Evolutionary conservation across 768 basidiomycete species (phyloP), one percentile per base, ranked within the genome.

Genomic region (Boletus rex-veris): DNA sequence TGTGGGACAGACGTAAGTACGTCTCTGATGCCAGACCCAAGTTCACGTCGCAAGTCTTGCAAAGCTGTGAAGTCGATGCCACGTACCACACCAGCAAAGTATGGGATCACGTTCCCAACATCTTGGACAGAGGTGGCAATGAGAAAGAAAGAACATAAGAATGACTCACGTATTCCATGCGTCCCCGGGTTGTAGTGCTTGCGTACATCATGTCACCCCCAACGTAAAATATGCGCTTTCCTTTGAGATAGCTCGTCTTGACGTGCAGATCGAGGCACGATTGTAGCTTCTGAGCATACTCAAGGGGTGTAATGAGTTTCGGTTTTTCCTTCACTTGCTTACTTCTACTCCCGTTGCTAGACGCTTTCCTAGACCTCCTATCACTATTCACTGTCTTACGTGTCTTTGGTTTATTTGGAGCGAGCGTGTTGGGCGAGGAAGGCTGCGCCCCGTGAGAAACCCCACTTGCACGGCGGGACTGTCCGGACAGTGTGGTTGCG

Each of bases 161-260:
- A 42, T 41, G n/a, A 73, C 84, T 61, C 71, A 88, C 86, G 36
- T 82, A 66, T 14, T 81, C 75, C 83, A 88, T 86, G 55, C 79
- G 75, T 15, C 73, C 74, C 42, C 77, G 77, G 4, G 85, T 88
- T 42, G 64, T 64, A 36, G 73, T 70, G 24, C 77, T 73, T 3
- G 84, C 84, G 52, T 72, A 75, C 24, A 64, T 72, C 74, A 78
- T 75, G 65, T 89, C 86, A 7, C 77, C 81, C 28, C 83, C 83
- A 35, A 73, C 68, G 60, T 83, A 86, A 62, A 80, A 82, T 31
- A 88, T 80, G 44, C 68, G 72, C 62, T 77, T 80, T 21, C 82
- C 83, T 43, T 71, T 69, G 19, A 88, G 72, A 60, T 78, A 80
- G 30, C 52, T 55, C 19, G 57, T 56, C 53, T 60, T 68, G 55